Evolutionary conservation across 495 filamentous ascomycete species (phyloP).

Genomic region (Mytilinidion resinicola): DNA sequence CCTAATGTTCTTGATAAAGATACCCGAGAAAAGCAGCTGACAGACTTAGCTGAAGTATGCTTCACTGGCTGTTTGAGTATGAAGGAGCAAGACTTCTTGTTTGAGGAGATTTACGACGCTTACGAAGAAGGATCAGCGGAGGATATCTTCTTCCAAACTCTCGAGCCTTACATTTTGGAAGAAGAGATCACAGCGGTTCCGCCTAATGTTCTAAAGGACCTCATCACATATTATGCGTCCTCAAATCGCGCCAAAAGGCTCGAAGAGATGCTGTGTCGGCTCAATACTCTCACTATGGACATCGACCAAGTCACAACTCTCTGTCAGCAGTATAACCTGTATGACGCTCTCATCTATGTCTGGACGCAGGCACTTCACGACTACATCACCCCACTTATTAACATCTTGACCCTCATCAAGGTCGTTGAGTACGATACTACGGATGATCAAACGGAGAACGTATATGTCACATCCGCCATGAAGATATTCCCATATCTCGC

Average conservation of each 20-base stretch:
- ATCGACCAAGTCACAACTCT: slow-evolving; percentile 87
- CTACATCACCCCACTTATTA: slow-evolving; percentile 83
- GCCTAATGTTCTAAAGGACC: slow-evolving; percentile 74
- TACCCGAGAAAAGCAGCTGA: slow-evolving; percentile 34
- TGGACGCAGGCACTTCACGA: slow-evolving; percentile 89
- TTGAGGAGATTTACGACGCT: slow-evolving; percentile 82
- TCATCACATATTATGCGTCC: slow-evolving; percentile 71
- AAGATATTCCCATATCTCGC: slow-evolving; percentile 96
- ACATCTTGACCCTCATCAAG: slow-evolving; percentile 68
- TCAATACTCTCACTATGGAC: slow-evolving; percentile 86
- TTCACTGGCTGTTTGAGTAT: slow-evolving; percentile 77
- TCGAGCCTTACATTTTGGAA: slow-evolving; percentile 80
- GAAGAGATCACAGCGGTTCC: slow-evolving; percentile 69
- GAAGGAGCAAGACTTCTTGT: slow-evolving; percentile 71
- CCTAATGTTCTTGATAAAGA: slow-evolving; percentile 42
- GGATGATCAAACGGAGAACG: slow-evolving; percentile 40
- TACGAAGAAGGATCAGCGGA: slow-evolving; percentile 72
- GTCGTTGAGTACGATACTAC: slow-evolving; percentile 47
- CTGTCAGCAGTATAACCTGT: slow-evolving; percentile 84
- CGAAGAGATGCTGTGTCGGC: slow-evolving; percentile 92
- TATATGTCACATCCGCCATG: slow-evolving; percentile 56
- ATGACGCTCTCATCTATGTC: slow-evolving; percentile 93
- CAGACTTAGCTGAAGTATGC: slow-evolving; percentile 68
- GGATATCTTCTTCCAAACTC: slow-evolving; percentile 73
- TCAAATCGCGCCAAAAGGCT: slow-evolving; percentile 65